Evolutionary conservation across 352 stramenopile species (phyloP), one percentile per base, ranked within the genome.

Genomic region (Pelagophyceae sp.): DNA sequence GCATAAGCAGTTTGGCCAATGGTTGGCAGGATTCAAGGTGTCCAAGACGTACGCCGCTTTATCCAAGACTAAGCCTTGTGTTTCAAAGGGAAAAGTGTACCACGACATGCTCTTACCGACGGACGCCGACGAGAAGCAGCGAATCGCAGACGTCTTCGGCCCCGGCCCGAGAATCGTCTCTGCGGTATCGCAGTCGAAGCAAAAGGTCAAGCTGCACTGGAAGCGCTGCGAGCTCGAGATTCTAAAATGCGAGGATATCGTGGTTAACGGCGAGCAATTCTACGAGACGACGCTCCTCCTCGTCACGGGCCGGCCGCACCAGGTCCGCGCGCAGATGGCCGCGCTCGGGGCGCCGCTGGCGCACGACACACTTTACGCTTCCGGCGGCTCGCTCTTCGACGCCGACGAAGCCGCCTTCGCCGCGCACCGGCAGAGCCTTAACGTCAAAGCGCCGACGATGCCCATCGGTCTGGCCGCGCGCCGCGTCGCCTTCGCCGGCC

Each of bases 251-350:
- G 83, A 89, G 69, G 83, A 82, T 64, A 90, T 89, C 50, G 69
- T 74, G 37, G 84, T 90, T 17, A 50, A 80, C 32, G 31, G n/a
- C 25, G 82, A 84, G 63, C 79, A 80, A n/a, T 82, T 88, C 75
- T 90, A 88, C 71, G 83, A 90, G 78, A 85, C 72, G 50, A 90
- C 85, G 38, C 86, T 90, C 78, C 83, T 83, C 17, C 79, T 90
- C 27, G 85, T 90, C 27, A 90, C 86, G 11, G 86, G 86, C 29
- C 77, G 86, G 29, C 89, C 89, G 72, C 86, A 90, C 82, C 86
- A 90, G 81, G 84, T 90, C 25, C 80, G 86, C 67, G 86, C 86
- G 5, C 85, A 89, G 80, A 77, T 90, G 29, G 82, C 85, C 1
- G 87, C 81, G 77, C 77, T 90, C 72, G 86, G 85, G 45, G 82